These are phyloP conservation scores for Cinnamomum micranthum DNA, from an alignment of 164 flowering plant species.

Conservation along the genomic window DNA sequence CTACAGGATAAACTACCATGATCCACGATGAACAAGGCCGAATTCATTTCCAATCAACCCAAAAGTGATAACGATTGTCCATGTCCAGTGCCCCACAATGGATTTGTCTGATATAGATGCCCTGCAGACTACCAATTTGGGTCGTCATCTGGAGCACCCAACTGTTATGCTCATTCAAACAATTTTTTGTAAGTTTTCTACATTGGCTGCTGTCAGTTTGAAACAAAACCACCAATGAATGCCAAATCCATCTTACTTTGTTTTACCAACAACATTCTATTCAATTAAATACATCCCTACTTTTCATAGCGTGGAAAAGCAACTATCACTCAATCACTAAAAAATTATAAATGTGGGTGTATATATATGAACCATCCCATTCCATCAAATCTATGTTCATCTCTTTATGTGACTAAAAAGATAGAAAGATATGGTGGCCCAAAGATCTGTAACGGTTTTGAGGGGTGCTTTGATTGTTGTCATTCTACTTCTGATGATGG, in stretches of 20 bases:
- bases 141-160: too few relatives aligned
- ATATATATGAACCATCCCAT: neutral
- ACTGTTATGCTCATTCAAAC: too few relatives aligned
- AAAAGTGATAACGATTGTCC: too few relatives aligned
- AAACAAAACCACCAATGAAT: neutral
- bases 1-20: too few relatives aligned
- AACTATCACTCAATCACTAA: neutral
- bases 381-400: neutral
- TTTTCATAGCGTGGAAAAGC: neutral
- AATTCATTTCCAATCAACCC: too few relatives aligned
- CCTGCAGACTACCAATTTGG: too few relatives aligned
- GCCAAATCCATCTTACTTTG: neutral
- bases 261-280: neutral
- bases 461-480: neutral
- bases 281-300: neutral
- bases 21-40: too few relatives aligned
- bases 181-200: neutral
- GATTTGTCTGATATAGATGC: too few relatives aligned
- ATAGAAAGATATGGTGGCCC: neutral
- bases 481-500: slow-evolving; percentile 3
- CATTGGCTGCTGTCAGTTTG: slow-evolving; percentile 8
- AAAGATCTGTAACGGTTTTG: neutral
- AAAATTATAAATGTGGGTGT: neutral
- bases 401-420: neutral
- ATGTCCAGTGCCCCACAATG: too few relatives aligned